phyloP scores from a whole-genome alignment of 2,329 filamentous ascomycete species.

The Fusarium compactum region DNA sequence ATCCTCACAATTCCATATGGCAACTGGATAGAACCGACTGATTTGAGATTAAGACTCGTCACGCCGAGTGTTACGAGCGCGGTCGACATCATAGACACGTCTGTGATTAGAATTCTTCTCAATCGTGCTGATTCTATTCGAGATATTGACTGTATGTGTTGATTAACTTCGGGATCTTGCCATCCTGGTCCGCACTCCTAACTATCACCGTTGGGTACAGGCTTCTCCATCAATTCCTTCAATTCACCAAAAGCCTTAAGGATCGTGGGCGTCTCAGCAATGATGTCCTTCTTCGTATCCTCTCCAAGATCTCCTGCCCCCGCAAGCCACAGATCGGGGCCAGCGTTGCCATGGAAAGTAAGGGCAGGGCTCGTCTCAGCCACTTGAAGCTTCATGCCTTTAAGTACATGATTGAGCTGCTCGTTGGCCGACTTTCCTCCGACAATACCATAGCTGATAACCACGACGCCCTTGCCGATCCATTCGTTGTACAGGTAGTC shows the following conservation, averaged over 20 bases:
- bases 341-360: slow-evolving; percentile 2
- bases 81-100: not conserved
- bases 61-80: not conserved
- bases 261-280: slow-evolving; percentile 8
- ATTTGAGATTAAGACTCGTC: not conserved
- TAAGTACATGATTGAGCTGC: not conserved
- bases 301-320: slow-evolving; percentile 17
- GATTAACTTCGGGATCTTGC: not conserved
- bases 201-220: not conserved
- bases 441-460: slow-evolving; percentile 34
- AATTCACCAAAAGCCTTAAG: slow-evolving; percentile 24
- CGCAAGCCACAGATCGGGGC: slow-evolving; percentile 27
- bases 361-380: slow-evolving; percentile 21
- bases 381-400: slow-evolving; percentile 28
- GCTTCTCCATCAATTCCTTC: slow-evolving; percentile 13
- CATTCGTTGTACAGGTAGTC: slow-evolving; percentile 72
- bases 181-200: not conserved
- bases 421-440: slow-evolving; percentile 14
- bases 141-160: not conserved
- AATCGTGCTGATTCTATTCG: not conserved
- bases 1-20: not conserved
- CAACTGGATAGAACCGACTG: not conserved
- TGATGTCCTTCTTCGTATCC: slow-evolving; percentile 29
- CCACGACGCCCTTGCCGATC: slow-evolving; percentile 25
- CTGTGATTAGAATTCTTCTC: not conserved